phyloP scores from a whole-genome alignment of 805 yeast species.

The Saccharomycopsis fermentans region DNA sequence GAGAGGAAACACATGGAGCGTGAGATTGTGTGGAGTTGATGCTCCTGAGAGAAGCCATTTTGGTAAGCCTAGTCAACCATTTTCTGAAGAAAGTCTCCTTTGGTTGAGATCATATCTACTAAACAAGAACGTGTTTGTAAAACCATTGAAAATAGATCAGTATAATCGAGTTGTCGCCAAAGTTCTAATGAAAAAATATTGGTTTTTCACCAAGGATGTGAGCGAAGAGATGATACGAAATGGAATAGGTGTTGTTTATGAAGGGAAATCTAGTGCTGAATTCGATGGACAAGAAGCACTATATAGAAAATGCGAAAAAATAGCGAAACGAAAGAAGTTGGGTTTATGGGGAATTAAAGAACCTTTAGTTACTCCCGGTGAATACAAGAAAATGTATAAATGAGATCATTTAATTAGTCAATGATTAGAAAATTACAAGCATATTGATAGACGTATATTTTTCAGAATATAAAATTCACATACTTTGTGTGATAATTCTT shows the following conservation, averaged over 20 bases:
- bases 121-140: conserved; percentile 60
- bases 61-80: conserved; percentile 88
- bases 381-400: conserved; percentile 47
- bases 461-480: too few relatives aligned
- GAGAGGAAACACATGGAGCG: conserved; percentile 61
- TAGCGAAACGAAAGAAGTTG: conserved; percentile 42
- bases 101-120: conserved; percentile 65
- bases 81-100: conserved; percentile 66
- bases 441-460: too few relatives aligned
- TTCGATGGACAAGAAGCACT: conserved; percentile 66
- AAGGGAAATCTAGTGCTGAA: conserved; percentile 70
- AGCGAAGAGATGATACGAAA: conserved; percentile 76
- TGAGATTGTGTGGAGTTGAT: conserved; percentile 86
- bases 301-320: conserved; percentile 49
- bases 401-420: not conserved
- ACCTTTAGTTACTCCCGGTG: conserved; percentile 60
- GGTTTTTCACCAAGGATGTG: conserved; percentile 59
- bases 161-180: conserved; percentile 82
- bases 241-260: conserved; percentile 86
- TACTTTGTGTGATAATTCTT: too few relatives aligned
- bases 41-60: conserved; percentile 95
- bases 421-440: not conserved
- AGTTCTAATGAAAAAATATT: conserved; percentile 43
- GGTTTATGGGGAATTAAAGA: conserved; percentile 65
- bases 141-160: conserved; percentile 78